Evolutionary conservation across 148 eudicot genomes (phyloP).

Genomic region (Rhododendron ferrugineum): DNA sequence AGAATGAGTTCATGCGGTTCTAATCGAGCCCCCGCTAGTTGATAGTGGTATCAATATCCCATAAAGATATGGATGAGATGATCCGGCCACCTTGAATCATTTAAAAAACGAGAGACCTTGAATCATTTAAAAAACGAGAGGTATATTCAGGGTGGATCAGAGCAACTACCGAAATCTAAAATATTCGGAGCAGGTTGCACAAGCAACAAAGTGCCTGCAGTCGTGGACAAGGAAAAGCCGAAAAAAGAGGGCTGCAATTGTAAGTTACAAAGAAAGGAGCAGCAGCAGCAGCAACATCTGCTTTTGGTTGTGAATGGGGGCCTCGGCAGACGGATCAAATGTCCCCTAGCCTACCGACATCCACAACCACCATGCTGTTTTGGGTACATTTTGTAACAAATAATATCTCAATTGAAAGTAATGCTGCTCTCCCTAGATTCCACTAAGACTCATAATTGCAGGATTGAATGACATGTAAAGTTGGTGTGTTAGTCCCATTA

Average conservation of each 20-base stretch:
- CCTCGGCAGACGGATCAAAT: not conserved
- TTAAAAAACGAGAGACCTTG: too few species aligned
- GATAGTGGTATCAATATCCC: not conserved
- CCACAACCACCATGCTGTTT: not conserved
- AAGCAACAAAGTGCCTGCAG: not conserved
- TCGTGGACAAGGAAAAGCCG: not conserved
- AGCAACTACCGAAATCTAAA: not conserved
- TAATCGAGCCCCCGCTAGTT: not conserved
- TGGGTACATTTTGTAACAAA: not conserved
- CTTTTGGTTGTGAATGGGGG: not conserved
- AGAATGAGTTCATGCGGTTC: too few species aligned
- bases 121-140: not conserved
- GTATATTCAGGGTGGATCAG: not conserved
- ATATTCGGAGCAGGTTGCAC: not conserved
- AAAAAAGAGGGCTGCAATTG: not conserved
- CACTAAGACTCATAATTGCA: not conserved
- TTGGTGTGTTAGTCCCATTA: not conserved
- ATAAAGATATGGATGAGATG: not conserved
- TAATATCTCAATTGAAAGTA: not conserved
- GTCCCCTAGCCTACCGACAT: not conserved
- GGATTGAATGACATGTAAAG: not conserved
- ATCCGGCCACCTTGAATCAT: not conserved
- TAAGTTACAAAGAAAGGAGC: not conserved
- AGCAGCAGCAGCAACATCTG: not conserved
- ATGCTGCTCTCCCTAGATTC: not conserved